Evolutionary conservation across 148 eudicot species (phyloP).

Genomic region (Chenopodium suecicum): DNA sequence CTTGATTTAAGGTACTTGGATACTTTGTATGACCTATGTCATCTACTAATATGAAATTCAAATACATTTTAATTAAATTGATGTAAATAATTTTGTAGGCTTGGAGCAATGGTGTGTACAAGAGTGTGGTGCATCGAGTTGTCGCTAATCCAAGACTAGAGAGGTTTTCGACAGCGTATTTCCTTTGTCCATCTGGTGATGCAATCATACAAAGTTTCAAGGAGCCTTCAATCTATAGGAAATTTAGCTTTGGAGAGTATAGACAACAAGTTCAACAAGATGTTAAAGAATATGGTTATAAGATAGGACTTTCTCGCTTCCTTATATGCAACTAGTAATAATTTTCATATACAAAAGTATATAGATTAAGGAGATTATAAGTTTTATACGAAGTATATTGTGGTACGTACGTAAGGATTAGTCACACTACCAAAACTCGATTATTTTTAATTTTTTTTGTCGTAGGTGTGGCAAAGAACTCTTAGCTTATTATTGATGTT

Average conservation of each 20-base stretch:
- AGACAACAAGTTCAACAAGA: conserved; percentile 73
- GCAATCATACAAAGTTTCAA: conserved; percentile 52
- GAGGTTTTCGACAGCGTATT: conserved; percentile 85
- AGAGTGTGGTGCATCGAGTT: conserved; percentile 85
- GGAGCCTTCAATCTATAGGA: conserved; percentile 49
- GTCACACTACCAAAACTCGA: too few species aligned
- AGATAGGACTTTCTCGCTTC: conserved; percentile 78
- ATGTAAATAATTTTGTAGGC: conserved; percentile 41
- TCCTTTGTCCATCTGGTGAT: conserved; percentile 75
- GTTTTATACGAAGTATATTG: neutral
- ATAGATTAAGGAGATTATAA: too few species aligned
- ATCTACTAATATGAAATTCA: too few species aligned
- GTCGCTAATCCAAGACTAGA: conserved; percentile 53
- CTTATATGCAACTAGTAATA: conserved; percentile 23
- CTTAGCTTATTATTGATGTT: neutral
- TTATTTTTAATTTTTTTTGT: too few species aligned
- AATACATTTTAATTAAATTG: too few species aligned
- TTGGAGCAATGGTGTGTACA: conserved; percentile 89
- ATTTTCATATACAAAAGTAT: neutral
- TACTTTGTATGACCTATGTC: too few species aligned
- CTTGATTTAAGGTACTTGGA: neutral
- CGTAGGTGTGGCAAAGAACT: too few species aligned
- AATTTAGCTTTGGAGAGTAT: conserved; percentile 72
- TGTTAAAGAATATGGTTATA: conserved; percentile 60
- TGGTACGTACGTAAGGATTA: too few species aligned